These are phyloP conservation scores for Codiaeum variegatum DNA, from an alignment of 441 rosid species.

Conservation along the genomic window DNA sequence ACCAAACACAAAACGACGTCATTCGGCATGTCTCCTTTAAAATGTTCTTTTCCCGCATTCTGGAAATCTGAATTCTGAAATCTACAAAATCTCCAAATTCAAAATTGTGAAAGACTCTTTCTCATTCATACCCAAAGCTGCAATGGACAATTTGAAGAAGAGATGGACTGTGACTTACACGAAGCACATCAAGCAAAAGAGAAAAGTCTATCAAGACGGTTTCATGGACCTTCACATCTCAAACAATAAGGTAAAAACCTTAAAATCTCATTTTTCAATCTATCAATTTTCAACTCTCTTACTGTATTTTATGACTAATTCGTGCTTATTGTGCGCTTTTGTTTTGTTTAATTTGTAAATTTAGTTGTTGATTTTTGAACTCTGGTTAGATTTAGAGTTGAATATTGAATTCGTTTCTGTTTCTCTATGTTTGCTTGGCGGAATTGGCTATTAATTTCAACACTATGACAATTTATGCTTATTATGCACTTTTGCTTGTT, in stretches of 20 bases:
- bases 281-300: neutral
- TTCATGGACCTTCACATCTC: constrained; percentile 49
- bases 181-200: constrained; percentile 75
- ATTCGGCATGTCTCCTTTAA: neutral
- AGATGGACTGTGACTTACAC: constrained; percentile 80
- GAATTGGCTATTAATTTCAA: constrained; percentile 16
- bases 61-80: neutral
- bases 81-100: neutral
- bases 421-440: neutral
- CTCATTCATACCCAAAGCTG: neutral
- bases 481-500: no score
- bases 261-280: neutral
- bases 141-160: constrained; percentile 43
- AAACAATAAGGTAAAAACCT: constrained; percentile 42
- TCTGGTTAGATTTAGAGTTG: neutral
- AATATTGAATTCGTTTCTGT: neutral
- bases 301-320: neutral
- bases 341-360: neutral
- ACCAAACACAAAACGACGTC: neutral
- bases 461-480: no score
- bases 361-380: neutral
- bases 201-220: constrained; percentile 81
- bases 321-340: neutral
- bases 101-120: neutral
- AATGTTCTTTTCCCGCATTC: constrained; percentile 4